phyloP scores from a whole-genome alignment of 306 rosid species.

The Malus orientalis region DNA sequence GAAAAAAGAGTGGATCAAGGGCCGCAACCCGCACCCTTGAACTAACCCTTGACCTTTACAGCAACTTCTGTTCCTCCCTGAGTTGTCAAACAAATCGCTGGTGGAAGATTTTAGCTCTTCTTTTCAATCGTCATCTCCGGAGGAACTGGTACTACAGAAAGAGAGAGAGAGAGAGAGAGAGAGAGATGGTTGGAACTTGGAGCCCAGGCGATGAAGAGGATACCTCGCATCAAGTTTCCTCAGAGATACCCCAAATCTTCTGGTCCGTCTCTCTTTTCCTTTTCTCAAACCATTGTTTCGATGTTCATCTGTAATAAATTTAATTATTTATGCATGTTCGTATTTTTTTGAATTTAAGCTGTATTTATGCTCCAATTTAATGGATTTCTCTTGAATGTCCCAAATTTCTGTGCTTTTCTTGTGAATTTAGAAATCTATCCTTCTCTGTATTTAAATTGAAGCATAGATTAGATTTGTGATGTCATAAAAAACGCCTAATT shows the following conservation, averaged over 20 bases:
- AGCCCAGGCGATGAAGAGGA: slow-evolving; percentile 46
- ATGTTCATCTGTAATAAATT: background rate
- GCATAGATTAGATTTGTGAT: background rate
- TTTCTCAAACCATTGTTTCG: background rate
- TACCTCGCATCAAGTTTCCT: slow-evolving; percentile 79
- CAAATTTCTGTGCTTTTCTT: background rate
- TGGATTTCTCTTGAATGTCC: background rate
- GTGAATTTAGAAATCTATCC: background rate
- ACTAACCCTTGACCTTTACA: too few species aligned
- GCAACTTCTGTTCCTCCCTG: too few species aligned
- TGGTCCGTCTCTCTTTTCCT: slow-evolving; percentile 15
- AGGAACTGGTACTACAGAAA: background rate
- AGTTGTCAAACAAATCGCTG: background rate
- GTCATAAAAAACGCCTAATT: background rate
- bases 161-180: slow-evolving; percentile 19
- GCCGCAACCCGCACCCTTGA: too few species aligned
- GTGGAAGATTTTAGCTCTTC: background rate
- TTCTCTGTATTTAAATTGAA: background rate
- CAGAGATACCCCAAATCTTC: slow-evolving; percentile 37
- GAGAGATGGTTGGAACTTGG: slow-evolving; percentile 32
- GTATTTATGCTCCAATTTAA: background rate
- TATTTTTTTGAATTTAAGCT: background rate
- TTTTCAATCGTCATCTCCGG: background rate
- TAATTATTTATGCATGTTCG: background rate
- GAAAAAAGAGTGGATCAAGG: too few species aligned